Evolutionary conservation across 768 basidiomycete genomes (phyloP).

Genomic region (Mycena galopus): DNA sequence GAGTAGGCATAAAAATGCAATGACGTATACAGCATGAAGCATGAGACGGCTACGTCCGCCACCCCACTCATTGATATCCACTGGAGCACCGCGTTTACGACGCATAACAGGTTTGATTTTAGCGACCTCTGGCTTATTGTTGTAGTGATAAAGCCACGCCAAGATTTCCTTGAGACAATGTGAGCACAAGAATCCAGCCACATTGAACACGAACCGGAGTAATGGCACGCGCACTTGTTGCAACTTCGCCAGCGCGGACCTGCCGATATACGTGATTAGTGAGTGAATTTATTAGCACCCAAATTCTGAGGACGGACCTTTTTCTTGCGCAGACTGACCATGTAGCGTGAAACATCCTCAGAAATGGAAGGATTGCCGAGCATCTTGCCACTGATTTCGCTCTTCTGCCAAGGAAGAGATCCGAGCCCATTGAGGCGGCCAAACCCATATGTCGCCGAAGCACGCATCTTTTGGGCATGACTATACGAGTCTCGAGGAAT

Average conservation of each 20-base stretch:
- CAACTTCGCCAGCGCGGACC: conserved; percentile 40
- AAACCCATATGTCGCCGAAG: conserved; percentile 47
- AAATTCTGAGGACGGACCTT: conserved; percentile 38
- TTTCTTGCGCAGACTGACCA: too few relatives aligned
- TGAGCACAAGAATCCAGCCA: too few relatives aligned
- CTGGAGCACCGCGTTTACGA: conserved; percentile 13
- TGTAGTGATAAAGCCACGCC: conserved; percentile 41
- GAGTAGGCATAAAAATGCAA: conserved; percentile 49
- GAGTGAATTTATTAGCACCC: background rate
- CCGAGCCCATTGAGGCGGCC: conserved; percentile 40
- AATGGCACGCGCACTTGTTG: conserved; percentile 45
- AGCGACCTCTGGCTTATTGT: conserved; percentile 36
- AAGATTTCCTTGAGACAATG: conserved; percentile 40
- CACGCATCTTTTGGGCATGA: conserved; percentile 54
- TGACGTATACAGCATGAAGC: too few relatives aligned
- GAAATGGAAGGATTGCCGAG: conserved; percentile 47
- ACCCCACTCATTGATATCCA: conserved; percentile 34
- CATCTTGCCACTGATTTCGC: conserved; percentile 40
- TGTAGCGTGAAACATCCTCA: too few relatives aligned
- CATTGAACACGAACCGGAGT: conserved; percentile 33
- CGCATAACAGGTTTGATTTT: conserved; percentile 38
- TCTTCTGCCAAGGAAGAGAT: conserved; percentile 45
- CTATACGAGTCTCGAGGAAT: too few relatives aligned
- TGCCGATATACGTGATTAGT: background rate
- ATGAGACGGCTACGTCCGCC: too few relatives aligned